Evolutionary conservation across 164 flowering plant genomes (phyloP).

Genomic region (Piper longum): DNA sequence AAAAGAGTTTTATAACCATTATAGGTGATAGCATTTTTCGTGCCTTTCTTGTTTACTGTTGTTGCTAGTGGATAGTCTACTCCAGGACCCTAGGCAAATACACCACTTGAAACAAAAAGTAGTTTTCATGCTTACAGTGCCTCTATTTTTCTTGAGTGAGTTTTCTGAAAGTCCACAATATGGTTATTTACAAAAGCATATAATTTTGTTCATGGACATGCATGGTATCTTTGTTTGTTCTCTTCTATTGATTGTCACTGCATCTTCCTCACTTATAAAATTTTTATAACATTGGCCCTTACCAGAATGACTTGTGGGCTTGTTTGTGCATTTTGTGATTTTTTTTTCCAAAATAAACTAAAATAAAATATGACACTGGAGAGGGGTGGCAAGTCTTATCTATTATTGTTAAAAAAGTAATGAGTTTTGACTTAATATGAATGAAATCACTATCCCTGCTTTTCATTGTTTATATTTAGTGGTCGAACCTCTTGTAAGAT

Average conservation of each 20-base stretch:
- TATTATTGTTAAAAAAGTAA: no score
- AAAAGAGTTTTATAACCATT: no score
- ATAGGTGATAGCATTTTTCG: neutral
- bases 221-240: neutral
- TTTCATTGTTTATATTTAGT: neutral
- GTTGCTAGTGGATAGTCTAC: no score
- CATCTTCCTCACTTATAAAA: neutral
- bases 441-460: neutral
- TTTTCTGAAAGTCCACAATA: no score
- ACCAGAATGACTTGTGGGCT: neutral
- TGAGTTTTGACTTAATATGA: no score
- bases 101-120: no score
- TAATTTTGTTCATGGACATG: neutral
- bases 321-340: neutral
- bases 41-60: neutral
- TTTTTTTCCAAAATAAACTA: neutral
- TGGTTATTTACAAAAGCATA: no score
- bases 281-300: neutral
- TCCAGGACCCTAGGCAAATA: no score
- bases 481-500: neutral
- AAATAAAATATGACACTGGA: no score
- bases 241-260: neutral
- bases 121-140: neutral
- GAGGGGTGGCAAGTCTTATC: no score
- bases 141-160: slow-evolving; percentile 12